Evolutionary conservation across 495 filamentous ascomycete genomes (phyloP), one percentile per base, ranked within the genome.

Genomic region (Daldinia concentrica): DNA sequence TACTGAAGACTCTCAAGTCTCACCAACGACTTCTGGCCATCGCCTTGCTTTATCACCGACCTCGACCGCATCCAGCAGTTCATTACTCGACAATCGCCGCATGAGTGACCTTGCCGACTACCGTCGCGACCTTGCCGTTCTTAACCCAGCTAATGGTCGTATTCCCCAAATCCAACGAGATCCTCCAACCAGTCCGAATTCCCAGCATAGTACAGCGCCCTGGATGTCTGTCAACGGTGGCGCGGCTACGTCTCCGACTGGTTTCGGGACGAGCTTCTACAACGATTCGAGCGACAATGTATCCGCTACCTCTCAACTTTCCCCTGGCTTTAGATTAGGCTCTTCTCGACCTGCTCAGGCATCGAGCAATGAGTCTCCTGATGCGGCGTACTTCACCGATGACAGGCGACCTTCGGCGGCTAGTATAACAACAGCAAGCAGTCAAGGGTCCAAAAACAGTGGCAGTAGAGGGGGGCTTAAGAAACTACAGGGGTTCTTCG

Each of bases 371-470:
- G 92, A 93, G 62, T 92, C 91, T 29, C 86, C 90, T 12, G 89
- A 90, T 34, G 81, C 86, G 27, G 82, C 87, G 29, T 90, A 88
- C 67, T 88, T 88, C 73, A 84, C 85, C 58, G 92, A 97, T 58
- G 89, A 92, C 65, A 85, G 95, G 58, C 87, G 96, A 57, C 96
- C 96, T 11, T 98, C 96, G 22, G 86, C 94, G 62, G 92, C 93
- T 8, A 98, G 94, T 78, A 90, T 90, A 52, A 83, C 90, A 43
- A 96, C 92, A 41, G 91, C 92, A 6, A 97, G 94, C 76, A 98
- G 95, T 70, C 89, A 91, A 62, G 95, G 94, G 7, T 98, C 95
- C 15, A 93, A 91, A 76, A 89, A 91, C 5, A 95, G 91, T 74
- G 78, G 89, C 22, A 83, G 82, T 66, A 72, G 91, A 69, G 86